Evolutionary conservation across 441 rosid species (phyloP).

Genomic region (Theobroma grandiflorum): DNA sequence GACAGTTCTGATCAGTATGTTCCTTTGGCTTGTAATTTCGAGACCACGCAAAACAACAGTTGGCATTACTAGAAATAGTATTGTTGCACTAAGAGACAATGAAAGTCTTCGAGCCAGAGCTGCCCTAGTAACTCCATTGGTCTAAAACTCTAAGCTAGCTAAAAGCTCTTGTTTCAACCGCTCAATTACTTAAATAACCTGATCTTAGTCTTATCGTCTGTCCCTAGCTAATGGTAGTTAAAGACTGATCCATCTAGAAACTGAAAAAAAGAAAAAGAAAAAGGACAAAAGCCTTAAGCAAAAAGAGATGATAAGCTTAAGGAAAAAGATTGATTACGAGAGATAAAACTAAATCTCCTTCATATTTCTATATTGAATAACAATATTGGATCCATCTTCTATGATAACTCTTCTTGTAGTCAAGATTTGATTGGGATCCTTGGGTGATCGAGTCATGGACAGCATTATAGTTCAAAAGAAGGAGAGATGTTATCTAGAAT

Average conservation of each 20-base stretch:
- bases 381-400: conserved; percentile 17
- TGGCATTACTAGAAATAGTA: background rate
- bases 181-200: conserved; percentile 20
- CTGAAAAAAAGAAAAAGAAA: background rate
- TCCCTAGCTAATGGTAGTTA: conserved; percentile 15
- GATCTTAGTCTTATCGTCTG: conserved; percentile 5
- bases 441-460: background rate
- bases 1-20: background rate
- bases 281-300: background rate
- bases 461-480: conserved; percentile 11
- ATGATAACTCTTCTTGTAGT: conserved; percentile 19
- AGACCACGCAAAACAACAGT: background rate
- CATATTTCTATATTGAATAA: background rate
- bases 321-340: background rate
- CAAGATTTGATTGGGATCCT: conserved; percentile 17
- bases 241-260: background rate
- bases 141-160: background rate
- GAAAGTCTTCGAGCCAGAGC: background rate
- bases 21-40: background rate
- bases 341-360: background rate
- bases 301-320: conserved; percentile 29
- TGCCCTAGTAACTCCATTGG: background rate
- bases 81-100: conserved; percentile 14
- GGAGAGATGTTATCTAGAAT: conserved; percentile 37
- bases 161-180: conserved; percentile 32